Evolutionary conservation across 164 flowering plant species (phyloP).

Genomic region (Chimonanthus praecox): DNA sequence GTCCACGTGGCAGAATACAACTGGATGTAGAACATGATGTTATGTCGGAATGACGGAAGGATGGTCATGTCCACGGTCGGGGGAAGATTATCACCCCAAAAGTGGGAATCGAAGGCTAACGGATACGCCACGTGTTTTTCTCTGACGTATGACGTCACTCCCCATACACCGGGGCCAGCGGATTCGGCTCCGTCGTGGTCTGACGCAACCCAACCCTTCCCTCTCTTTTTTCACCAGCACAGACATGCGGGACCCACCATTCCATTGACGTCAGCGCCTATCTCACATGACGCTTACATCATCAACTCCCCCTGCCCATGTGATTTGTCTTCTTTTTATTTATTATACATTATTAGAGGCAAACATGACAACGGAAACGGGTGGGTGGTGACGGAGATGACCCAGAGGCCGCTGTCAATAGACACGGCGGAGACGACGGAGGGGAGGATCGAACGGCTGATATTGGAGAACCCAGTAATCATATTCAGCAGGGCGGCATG

Average conservation of each 20-base stretch:
- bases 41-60: background rate
- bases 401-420: slow-evolving; percentile 38
- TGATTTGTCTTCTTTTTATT: background rate
- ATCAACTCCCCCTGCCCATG: background rate
- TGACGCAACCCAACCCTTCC: background rate
- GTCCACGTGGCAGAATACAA: background rate
- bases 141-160: background rate
- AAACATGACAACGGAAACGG: no score
- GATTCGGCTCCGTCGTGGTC: background rate
- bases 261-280: background rate
- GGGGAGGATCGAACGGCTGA: slow-evolving; percentile 56
- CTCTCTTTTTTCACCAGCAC: background rate
- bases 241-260: background rate
- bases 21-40: background rate
- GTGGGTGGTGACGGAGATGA: slow-evolving; percentile 18
- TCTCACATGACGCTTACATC: background rate
- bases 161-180: background rate
- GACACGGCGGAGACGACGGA: slow-evolving; percentile 67
- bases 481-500: slow-evolving; percentile 75
- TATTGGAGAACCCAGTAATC: slow-evolving; percentile 76
- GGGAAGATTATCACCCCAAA: background rate
- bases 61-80: background rate
- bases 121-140: background rate
- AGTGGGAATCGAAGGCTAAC: background rate
- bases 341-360: background rate